phyloP scores from a whole-genome alignment of 805 yeast species.

The Sugiyamaella qingdaonensis region DNA sequence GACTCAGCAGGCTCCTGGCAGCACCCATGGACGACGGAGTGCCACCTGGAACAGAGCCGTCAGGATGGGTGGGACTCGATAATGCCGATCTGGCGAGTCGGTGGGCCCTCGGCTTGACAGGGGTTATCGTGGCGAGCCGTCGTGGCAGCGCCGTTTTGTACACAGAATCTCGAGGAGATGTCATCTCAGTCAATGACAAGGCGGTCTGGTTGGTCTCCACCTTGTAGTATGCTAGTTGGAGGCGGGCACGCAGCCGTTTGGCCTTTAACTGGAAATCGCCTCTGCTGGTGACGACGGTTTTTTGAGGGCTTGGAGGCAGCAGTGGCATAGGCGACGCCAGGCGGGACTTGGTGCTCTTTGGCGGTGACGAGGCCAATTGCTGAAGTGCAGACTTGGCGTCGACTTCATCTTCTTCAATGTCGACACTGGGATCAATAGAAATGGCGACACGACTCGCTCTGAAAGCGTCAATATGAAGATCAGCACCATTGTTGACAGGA shows the following conservation, averaged over 20 bases:
- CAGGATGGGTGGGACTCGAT: conserved; percentile 1
- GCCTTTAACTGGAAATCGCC: conserved; percentile 18
- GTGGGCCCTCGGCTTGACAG: conserved; percentile 2
- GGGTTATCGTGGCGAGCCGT: neutral
- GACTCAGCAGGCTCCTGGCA: conserved; percentile 18
- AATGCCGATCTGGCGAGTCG: neutral
- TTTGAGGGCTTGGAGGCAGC: conserved; percentile 10
- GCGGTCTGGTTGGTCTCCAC: conserved; percentile 31
- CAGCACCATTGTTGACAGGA: neutral
- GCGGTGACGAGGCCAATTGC: conserved; percentile 9
- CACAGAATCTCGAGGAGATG: neutral
- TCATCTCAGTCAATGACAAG: conserved; percentile 27
- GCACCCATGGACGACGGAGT: conserved; percentile 22
- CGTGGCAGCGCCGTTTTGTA: neutral
- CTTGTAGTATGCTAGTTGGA: conserved; percentile 34
- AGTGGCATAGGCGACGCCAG: conserved; percentile 18
- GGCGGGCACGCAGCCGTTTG: conserved; percentile 27
- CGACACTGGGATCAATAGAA: too few species aligned
- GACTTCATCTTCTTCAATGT: too few species aligned
- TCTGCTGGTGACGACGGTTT: conserved; percentile 11
- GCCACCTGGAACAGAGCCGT: conserved; percentile 3
- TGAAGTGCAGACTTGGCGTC: neutral
- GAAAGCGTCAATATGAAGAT: neutral
- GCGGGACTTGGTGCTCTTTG: conserved; percentile 9
- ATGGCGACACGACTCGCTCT: too few species aligned